Base-by-base conservation (phyloP, 2,329 filamentous ascomycete genomes). In the Aurifilum marmelostoma region DNA sequence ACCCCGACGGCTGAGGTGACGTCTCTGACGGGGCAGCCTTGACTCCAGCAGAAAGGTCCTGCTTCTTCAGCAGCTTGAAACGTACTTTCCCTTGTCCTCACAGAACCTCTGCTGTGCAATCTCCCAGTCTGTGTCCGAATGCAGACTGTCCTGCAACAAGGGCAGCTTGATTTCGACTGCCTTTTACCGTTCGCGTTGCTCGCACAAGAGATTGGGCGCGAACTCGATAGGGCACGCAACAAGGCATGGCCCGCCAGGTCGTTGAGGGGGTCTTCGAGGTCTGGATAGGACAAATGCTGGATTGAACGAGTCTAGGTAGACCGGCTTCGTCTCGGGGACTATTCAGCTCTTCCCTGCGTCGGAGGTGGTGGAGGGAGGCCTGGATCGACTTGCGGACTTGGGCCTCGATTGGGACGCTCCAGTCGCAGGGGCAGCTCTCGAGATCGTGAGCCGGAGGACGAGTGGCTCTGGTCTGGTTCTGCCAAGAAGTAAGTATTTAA, bases 111-210 rank as follows among this genome's bases (percentile, higher is more conserved):
- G 34, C n/a, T 32, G 47, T 1, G 21, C 16, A 6, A 56, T 56
- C 11, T 94, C 92, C 73, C 86, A 91, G 1, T 77, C 75, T 0
- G 87, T 91, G 1, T 80, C 79, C 1, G 80, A 78, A 75, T 90
- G 86, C 79, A 96, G 93, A 1, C 91, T 85, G 75, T 95, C 95
- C 79, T 96, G 92, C 6, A 94, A 89, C 1, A 94, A 85, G 1
- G 85, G 82, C 0, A 87, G 88, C 72, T 37, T 54, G 1, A 83
- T 82, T 69, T 80, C 80, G 59, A 83, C 71, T 0, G 74, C 79
- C 2, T 82, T 80, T 21, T 79, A 74, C 11, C 47, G 27, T 5
- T 21, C 7, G 41, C 95, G 82, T 1, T 87, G 77, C 0, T 82
- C 76, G 1, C 91, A 79, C 21, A 83, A 81, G n/a, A 87, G 85